Evolutionary conservation across 306 rosid genomes (phyloP).

Genomic region (Lathyrus sativus): DNA sequence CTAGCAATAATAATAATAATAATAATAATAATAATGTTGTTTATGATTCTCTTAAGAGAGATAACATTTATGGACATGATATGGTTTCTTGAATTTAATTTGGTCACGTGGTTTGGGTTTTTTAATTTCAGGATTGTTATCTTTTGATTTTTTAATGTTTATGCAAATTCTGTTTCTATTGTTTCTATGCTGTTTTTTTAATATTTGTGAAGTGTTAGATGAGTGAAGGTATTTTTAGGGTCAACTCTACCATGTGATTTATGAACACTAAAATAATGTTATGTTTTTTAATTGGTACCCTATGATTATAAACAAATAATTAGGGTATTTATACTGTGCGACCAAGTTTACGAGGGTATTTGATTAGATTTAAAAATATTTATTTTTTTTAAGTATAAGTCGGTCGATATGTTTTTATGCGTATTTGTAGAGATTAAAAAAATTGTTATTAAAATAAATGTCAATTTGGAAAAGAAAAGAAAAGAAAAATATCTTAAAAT

Average conservation of each 20-base stretch:
- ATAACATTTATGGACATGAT: conserved; percentile 62
- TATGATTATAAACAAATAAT: conserved; percentile 24
- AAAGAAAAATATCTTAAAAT: too few relatives aligned
- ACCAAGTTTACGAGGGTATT: neutral
- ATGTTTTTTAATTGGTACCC: conserved; percentile 26
- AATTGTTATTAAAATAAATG: too few relatives aligned
- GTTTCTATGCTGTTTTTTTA: neutral
- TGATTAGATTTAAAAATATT: too few relatives aligned
- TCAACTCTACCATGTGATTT: conserved; percentile 71
- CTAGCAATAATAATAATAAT: conserved; percentile 48
- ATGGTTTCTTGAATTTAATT: conserved; percentile 63
- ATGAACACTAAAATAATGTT: conserved; percentile 29
- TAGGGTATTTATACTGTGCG: neutral
- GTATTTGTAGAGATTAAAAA: too few relatives aligned
- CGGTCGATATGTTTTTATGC: too few relatives aligned
- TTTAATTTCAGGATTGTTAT: neutral
- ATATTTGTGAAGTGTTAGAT: neutral
- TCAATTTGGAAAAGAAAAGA: too few relatives aligned
- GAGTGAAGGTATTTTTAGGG: conserved; percentile 35
- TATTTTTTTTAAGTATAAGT: too few relatives aligned
- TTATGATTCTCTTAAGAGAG: conserved; percentile 60
- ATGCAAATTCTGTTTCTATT: neutral
- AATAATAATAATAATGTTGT: conserved; percentile 50
- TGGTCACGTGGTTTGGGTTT: conserved; percentile 29
- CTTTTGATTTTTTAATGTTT: neutral